Conservation (phyloP, 2,329 filamentous ascomycete species). For the Cladophialophora psammophila region DNA sequence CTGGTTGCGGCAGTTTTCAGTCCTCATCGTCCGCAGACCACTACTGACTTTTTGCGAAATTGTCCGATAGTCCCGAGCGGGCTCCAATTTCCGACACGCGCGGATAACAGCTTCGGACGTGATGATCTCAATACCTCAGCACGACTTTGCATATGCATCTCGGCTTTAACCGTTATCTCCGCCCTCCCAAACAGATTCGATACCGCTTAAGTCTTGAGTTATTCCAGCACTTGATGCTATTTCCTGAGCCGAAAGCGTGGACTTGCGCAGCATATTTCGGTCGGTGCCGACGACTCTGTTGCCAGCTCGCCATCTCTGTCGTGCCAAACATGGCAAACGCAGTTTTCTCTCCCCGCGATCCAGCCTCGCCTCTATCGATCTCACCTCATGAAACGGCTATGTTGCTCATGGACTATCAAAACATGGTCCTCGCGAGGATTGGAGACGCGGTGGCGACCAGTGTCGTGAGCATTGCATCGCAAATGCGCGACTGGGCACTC, state of each 20-base stretch:
- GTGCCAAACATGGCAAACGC: slow-evolving; percentile 7
- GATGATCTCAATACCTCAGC: not conserved
- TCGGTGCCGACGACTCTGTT: not conserved
- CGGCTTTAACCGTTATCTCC: slow-evolving; percentile 1
- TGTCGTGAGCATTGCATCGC: slow-evolving; percentile 38
- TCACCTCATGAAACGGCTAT: slow-evolving; percentile 43
- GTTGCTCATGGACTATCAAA: slow-evolving; percentile 46
- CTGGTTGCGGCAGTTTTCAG: not conserved
- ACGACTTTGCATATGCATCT: not conserved
- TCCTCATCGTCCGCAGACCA: not conserved
- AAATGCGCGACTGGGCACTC: slow-evolving; percentile 43
- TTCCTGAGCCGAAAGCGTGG: not conserved
- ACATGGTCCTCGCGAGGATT: slow-evolving; percentile 35
- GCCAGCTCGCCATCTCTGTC: not conserved
- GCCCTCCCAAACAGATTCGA: not conserved
- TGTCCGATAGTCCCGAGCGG: not conserved
- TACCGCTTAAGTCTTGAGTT: not conserved
- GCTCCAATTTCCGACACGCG: not conserved
- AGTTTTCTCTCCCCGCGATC: slow-evolving; percentile 17
- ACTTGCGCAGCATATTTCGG: not conserved
- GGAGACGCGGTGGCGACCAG: slow-evolving; percentile 28
- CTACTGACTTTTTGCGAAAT: not conserved
- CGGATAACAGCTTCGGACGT: not conserved
- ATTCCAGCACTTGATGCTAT: not conserved
- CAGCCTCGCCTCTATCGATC: slow-evolving; percentile 39